phyloP scores from a whole-genome alignment of 2,329 filamentous ascomycete genomes.

The Bertia moriformis region DNA sequence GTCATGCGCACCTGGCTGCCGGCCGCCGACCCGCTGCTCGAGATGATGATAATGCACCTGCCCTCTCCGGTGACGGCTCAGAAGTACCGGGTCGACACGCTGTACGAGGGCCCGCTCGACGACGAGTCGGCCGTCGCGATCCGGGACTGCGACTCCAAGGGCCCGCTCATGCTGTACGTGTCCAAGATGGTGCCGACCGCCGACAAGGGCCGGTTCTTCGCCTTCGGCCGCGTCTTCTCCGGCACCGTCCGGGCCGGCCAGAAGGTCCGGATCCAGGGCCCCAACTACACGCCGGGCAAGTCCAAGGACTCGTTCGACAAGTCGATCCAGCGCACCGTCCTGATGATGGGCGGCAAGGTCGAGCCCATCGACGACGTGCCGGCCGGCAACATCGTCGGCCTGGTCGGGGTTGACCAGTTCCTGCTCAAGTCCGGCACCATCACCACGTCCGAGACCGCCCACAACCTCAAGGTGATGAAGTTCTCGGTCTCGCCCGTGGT shows the following conservation, averaged over 20 bases:
- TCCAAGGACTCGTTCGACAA: constrained; percentile 99
- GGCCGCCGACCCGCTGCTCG: constrained; percentile 89
- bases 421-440: constrained; percentile 99
- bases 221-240: constrained; percentile 99
- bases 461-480: constrained; percentile 99
- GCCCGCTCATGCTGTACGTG: constrained; percentile 98
- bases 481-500: constrained; percentile 99
- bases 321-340: constrained; percentile 97
- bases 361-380: constrained; percentile 98
- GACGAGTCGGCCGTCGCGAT: constrained; percentile 90
- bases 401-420: constrained; percentile 99
- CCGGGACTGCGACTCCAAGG: constrained; percentile 96
- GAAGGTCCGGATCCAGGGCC: constrained; percentile 99
- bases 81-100: constrained; percentile 93
- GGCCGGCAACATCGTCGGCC: constrained; percentile 98
- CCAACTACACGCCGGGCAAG: constrained; percentile 95
- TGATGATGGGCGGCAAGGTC: constrained; percentile 99
- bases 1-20: constrained; percentile 98
- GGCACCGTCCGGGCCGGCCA: constrained; percentile 95
- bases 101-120: constrained; percentile 93
- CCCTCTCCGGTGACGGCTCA: constrained; percentile 92
- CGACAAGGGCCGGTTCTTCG: constrained; percentile 99
- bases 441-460: constrained; percentile 88
- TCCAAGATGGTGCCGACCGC: constrained; percentile 99
- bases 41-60: constrained; percentile 99